Conservation (phyloP, 331 rosid species). For the Acacia pycnantha region DNA sequence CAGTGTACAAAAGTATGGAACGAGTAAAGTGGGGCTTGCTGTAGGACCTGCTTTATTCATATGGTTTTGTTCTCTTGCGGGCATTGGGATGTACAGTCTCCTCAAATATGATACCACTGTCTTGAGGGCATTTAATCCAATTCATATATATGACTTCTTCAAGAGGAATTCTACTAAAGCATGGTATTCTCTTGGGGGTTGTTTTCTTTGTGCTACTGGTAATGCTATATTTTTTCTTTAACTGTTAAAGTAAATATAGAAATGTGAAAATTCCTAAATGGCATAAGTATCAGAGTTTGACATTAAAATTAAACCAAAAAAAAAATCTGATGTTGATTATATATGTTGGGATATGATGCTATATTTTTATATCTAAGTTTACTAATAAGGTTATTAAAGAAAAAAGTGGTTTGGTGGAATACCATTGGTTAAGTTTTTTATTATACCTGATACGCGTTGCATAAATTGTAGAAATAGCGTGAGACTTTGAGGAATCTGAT, state of each 20-base stretch:
- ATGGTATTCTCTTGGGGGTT: slow-evolving; percentile 97
- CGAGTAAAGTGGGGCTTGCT: slow-evolving; percentile 95
- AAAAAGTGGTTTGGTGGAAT: background rate
- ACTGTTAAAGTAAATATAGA: background rate
- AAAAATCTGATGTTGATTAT: background rate
- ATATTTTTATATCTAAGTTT: background rate
- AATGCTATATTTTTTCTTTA: slow-evolving; percentile 26
- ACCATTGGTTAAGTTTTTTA: background rate
- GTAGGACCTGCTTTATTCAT: slow-evolving; percentile 93
- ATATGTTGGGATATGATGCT: background rate
- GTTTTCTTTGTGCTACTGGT: slow-evolving; percentile 98
- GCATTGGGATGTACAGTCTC: slow-evolving; percentile 85
- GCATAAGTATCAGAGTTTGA: background rate
- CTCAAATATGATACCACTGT: slow-evolving; percentile 79
- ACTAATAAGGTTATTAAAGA: background rate
- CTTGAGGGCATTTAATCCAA: slow-evolving; percentile 91
- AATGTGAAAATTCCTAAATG: background rate
- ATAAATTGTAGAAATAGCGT: background rate
- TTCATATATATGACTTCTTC: slow-evolving; percentile 87
- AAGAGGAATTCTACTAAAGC: slow-evolving; percentile 91
- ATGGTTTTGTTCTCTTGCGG: slow-evolving; percentile 94
- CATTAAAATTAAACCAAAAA: background rate
- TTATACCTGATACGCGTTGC: background rate
- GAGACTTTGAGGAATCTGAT: background rate
- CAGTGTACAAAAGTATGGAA: slow-evolving; percentile 96